A percentile compares a stretch with the other conserved stretches of the same genome.
Evolutionary conservation across 208 protist species (phyloP).

Genomic region (Crithidia sp.): DNA sequence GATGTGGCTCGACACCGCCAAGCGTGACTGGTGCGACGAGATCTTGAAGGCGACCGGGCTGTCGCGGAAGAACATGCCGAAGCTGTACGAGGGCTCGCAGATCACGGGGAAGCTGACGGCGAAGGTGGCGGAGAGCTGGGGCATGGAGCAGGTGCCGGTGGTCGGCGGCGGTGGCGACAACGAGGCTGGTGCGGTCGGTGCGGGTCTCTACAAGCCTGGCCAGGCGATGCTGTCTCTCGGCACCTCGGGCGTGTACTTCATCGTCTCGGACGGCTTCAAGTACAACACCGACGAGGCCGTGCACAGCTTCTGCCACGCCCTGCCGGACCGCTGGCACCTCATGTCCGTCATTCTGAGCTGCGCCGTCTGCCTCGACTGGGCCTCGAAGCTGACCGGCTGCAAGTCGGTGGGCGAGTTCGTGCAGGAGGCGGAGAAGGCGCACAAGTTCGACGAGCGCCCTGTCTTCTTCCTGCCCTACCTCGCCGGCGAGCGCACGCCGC

Average conservation of each 20-base stretch:
- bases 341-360: slow-evolving; percentile 88
- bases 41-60: slow-evolving; percentile 70
- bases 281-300: slow-evolving; percentile 80
- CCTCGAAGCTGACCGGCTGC: slow-evolving; percentile 67
- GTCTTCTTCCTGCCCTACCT: slow-evolving; percentile 81
- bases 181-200: slow-evolving; percentile 71
- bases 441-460: slow-evolving; percentile 56
- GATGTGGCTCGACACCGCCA: slow-evolving; percentile 76
- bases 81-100: slow-evolving; percentile 70
- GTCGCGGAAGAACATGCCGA: slow-evolving; percentile 68
- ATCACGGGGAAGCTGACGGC: slow-evolving; percentile 54
- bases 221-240: slow-evolving; percentile 85
- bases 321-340: slow-evolving; percentile 74
- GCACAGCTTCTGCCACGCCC: slow-evolving; percentile 82
- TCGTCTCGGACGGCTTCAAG: slow-evolving; percentile 77
- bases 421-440: slow-evolving; percentile 50
- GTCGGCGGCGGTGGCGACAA: slow-evolving; percentile 82
- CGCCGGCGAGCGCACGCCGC: slow-evolving; percentile 70
- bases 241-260: slow-evolving; percentile 87
- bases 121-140: slow-evolving; percentile 53
- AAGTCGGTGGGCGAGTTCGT: slow-evolving; percentile 62
- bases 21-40: slow-evolving; percentile 71
- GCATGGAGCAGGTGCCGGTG: slow-evolving; percentile 61
- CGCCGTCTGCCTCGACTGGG: slow-evolving; percentile 80
- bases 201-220: slow-evolving; percentile 64